Evolutionary conservation across 345 rosid genomes (phyloP).

Genomic region (Eutrema heterophyllum): DNA sequence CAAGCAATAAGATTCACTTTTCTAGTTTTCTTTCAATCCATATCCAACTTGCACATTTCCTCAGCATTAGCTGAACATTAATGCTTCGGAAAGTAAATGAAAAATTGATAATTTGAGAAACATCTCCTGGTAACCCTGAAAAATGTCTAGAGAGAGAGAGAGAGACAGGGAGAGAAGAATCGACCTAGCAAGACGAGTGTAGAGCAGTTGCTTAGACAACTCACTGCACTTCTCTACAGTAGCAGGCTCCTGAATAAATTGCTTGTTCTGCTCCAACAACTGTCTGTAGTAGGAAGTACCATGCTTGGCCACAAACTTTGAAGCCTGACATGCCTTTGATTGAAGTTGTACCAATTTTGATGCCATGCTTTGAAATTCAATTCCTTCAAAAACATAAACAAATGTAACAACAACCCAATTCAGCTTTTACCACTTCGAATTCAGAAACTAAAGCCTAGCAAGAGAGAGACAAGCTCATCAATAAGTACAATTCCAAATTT

Average conservation of each 20-base stretch:
- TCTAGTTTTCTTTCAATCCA: no score
- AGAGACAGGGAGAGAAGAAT: background rate
- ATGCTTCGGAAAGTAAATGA: no score
- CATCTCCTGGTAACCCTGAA: no score
- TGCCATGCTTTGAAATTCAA: conserved; percentile 35
- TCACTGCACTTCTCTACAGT: conserved; percentile 55
- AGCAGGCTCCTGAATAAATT: conserved; percentile 57
- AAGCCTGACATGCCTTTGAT: conserved; percentile 55
- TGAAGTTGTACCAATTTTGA: conserved; percentile 53
- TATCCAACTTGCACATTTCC: no score
- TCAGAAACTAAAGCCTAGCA: background rate
- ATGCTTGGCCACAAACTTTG: conserved; percentile 48
- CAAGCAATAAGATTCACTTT: no score
- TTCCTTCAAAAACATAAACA: background rate
- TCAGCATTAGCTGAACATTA: no score
- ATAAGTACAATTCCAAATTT: background rate
- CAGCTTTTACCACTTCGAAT: background rate
- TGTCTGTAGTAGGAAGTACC: conserved; percentile 52
- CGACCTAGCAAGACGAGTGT: conserved; percentile 77
- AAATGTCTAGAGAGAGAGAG: background rate
- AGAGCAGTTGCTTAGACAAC: conserved; percentile 55
- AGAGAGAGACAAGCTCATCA: background rate
- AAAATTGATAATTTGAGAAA: no score
- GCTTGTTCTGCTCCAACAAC: conserved; percentile 62
- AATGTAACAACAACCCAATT: background rate